Evolutionary conservation across 192 early-diverging fungal species (phyloP).

Genomic region (Fimicolochytrium jonesii): DNA sequence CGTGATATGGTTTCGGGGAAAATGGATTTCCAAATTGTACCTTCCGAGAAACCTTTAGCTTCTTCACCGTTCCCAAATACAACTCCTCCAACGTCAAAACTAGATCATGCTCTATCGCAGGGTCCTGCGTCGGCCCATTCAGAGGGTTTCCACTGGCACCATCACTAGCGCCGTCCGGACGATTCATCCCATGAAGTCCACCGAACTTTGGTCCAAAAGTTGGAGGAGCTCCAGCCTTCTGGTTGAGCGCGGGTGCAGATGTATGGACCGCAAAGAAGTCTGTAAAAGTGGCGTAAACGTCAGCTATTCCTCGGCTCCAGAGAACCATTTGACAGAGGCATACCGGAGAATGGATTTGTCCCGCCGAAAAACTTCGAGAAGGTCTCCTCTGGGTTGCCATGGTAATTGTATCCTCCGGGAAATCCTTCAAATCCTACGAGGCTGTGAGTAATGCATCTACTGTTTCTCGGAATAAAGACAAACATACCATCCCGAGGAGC

Average conservation of each 20-base stretch:
- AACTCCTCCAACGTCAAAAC: slow-evolving; percentile 50
- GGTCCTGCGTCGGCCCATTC: slow-evolving; percentile 33
- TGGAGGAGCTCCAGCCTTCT: slow-evolving; percentile 16
- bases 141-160: background rate
- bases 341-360: slow-evolving; percentile 51
- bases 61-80: slow-evolving; percentile 52
- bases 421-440: slow-evolving; percentile 42
- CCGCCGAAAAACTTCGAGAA: slow-evolving; percentile 53
- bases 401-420: slow-evolving; percentile 47
- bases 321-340: too few species aligned
- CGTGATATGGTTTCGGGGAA: background rate
- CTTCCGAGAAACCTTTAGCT: slow-evolving; percentile 46
- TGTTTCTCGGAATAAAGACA: background rate
- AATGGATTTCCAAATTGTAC: too few species aligned
- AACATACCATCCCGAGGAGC: slow-evolving; percentile 37
- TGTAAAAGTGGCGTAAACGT: slow-evolving; percentile 11
- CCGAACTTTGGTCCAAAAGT: slow-evolving; percentile 54
- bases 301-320: too few species aligned
- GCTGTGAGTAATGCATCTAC: too few species aligned
- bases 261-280: slow-evolving; percentile 46
- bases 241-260: slow-evolving; percentile 2
- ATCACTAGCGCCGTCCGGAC: slow-evolving; percentile 10
- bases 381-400: slow-evolving; percentile 44
- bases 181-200: slow-evolving; percentile 53
- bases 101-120: slow-evolving; percentile 37